phyloP scores from a whole-genome alignment of 306 rosid species.

The Fagus sylvatica region DNA sequence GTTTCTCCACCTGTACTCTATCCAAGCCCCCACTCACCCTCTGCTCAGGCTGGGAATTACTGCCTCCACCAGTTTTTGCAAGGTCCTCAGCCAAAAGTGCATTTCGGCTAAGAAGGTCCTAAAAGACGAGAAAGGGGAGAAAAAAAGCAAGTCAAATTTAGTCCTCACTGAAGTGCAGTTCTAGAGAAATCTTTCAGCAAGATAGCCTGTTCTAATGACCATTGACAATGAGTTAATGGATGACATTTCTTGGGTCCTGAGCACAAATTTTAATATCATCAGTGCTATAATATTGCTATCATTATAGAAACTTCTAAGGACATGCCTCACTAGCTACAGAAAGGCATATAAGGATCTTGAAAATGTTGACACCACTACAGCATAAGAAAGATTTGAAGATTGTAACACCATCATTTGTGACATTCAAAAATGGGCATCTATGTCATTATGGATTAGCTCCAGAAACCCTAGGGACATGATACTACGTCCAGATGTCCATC shows the following conservation, averaged over 20 bases:
- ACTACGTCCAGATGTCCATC: neutral
- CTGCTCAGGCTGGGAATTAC: slow-evolving; percentile 49
- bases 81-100: slow-evolving; percentile 81
- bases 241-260: neutral
- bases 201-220: neutral
- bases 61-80: slow-evolving; percentile 57
- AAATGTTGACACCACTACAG: neutral
- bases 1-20: slow-evolving; percentile 66
- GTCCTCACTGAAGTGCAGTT: neutral
- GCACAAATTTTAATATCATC: neutral
- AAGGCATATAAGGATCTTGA: neutral
- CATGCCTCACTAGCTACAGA: no score
- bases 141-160: neutral
- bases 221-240: neutral
- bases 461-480: no score
- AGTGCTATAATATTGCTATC: neutral
- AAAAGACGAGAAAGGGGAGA: slow-evolving; percentile 7
- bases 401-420: no score
- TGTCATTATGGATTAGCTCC: no score
- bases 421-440: no score
- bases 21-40: slow-evolving; percentile 62
- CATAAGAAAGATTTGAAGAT: no score
- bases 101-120: slow-evolving; percentile 85
- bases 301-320: no score
- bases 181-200: neutral